phyloP scores from a whole-genome alignment of 2,329 filamentous ascomycete species.

The Chrysoporthe austroafricana region DNA sequence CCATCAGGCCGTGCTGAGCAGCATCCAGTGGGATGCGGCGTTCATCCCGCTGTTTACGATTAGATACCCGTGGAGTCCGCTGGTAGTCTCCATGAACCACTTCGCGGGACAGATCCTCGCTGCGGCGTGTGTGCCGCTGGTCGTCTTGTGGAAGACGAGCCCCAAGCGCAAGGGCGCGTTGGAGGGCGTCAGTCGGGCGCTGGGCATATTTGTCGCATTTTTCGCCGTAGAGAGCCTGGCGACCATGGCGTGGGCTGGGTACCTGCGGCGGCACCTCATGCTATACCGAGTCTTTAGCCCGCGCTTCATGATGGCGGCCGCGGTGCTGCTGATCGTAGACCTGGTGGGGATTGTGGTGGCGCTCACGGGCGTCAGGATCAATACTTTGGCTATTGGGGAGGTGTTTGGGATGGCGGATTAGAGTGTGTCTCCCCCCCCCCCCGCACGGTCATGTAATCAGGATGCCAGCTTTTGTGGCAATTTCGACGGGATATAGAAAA shows the following conservation, averaged over 20 bases:
- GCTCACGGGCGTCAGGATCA: slow-evolving; percentile 75
- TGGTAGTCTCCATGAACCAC: slow-evolving; percentile 82
- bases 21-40: slow-evolving; percentile 94
- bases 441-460: neutral
- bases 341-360: slow-evolving; percentile 71
- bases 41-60: slow-evolving; percentile 87
- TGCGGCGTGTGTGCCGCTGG: slow-evolving; percentile 75
- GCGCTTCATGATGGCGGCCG: slow-evolving; percentile 81
- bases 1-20: slow-evolving; percentile 84
- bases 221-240: slow-evolving; percentile 82
- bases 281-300: slow-evolving; percentile 93
- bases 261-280: slow-evolving; percentile 91
- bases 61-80: slow-evolving; percentile 85
- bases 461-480: neutral
- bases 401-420: slow-evolving; percentile 81
- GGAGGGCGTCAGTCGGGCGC: slow-evolving; percentile 69
- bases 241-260: slow-evolving; percentile 88
- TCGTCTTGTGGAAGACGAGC: slow-evolving; percentile 87
- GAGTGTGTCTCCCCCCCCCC: neutral
- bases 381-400: slow-evolving; percentile 77
- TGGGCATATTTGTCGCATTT: slow-evolving; percentile 78
- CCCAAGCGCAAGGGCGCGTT: slow-evolving; percentile 73
- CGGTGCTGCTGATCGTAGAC: slow-evolving; percentile 76
- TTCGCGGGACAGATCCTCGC: slow-evolving; percentile 89
- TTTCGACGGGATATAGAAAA: slow-evolving; percentile 3